Base-by-base conservation (phyloP, 2,329 filamentous ascomycete species). In the Chalaropsis thielavioides region DNA sequence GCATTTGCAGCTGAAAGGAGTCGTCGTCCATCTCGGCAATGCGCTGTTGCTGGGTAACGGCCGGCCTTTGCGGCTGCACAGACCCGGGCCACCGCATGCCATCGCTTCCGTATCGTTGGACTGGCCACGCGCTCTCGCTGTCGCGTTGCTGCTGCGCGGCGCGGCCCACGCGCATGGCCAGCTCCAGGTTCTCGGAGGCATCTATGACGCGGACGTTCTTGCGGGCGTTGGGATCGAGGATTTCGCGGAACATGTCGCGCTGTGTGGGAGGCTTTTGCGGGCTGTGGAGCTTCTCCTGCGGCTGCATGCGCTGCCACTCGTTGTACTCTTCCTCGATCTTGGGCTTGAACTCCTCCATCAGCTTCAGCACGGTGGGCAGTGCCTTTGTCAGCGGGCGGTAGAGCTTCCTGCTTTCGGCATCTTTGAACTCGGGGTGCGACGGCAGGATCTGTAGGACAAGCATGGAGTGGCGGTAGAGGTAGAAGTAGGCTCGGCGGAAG, bases 381-480 rank as follows among this genome's bases (percentile, higher is more conserved):
- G 80, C 79, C 13, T 76, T 76, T 22, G 79, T 72, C 8, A 83
- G 73, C 3, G 75, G 72, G n/a, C 74, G 79, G 27, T 92, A 81
- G 1, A 84, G 80, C 63, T 80, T 83, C 58, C 83, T 83, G 8
- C 84, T 85, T 43, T 87, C 83, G 10, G 83, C 80, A 7, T 84
- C 81, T 69, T 83, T 87, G 58, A 83, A 83, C 65, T 94, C 84
- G 1, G 92, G 91, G 70, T 97, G 94, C 1, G 78, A 81, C 0
- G 83, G 80, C 8, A 99, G 79, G 64, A 87, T 81, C 6, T 90
- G 83, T 35, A 96, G 78, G 27, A 96, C 83, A n/a, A 99, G 84
- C 63, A 87, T 81, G 10, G 90, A 90, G 75, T 95, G 91, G 70
- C 94, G 86, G 73, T 94, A 90, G n/a, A 95, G 83, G 67, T 97